Evolutionary conservation across 257 asterid genomes (phyloP).

Genomic region (Nicotiana paniculata): DNA sequence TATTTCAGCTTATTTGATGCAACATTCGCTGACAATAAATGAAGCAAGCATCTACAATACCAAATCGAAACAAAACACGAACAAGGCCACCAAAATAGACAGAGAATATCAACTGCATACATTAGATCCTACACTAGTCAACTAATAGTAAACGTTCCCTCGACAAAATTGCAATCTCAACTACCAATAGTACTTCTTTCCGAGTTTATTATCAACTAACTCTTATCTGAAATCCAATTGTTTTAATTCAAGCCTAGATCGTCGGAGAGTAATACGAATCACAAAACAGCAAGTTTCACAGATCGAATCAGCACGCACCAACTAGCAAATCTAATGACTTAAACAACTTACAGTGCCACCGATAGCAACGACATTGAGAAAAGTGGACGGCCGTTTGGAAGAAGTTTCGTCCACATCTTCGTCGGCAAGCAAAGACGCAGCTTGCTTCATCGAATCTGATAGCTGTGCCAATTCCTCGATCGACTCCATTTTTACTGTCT

Average conservation of each 20-base stretch:
- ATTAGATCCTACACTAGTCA: neutral
- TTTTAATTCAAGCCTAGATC: neutral
- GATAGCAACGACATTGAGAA: slow-evolving; percentile 90
- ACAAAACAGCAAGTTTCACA: slow-evolving; percentile 1
- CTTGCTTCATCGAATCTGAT: slow-evolving; percentile 94
- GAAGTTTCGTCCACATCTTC: slow-evolving; percentile 84
- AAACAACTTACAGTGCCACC: slow-evolving; percentile 67
- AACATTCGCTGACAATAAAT: neutral
- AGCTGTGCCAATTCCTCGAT: slow-evolving; percentile 88
- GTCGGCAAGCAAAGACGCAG: slow-evolving; percentile 81
- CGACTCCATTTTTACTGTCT: slow-evolving; percentile 42
- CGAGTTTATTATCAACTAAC: neutral
- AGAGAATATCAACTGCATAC: neutral
- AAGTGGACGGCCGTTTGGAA: slow-evolving; percentile 72
- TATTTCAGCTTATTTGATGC: neutral
- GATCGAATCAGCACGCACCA: slow-evolving; percentile 18
- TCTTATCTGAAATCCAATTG: neutral
- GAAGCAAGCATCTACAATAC: neutral
- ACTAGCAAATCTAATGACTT: neutral
- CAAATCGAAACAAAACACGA: neutral
- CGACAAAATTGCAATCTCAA: neutral
- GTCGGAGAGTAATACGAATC: neutral
- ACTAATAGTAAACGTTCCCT: neutral
- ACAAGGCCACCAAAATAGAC: neutral
- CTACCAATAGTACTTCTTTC: neutral